Percentiles rank a stretch among this genome's conserved stretches.
Evolutionary conservation across 2,329 filamentous ascomycete species (phyloP).

Genomic region (Neurospora sp.): DNA sequence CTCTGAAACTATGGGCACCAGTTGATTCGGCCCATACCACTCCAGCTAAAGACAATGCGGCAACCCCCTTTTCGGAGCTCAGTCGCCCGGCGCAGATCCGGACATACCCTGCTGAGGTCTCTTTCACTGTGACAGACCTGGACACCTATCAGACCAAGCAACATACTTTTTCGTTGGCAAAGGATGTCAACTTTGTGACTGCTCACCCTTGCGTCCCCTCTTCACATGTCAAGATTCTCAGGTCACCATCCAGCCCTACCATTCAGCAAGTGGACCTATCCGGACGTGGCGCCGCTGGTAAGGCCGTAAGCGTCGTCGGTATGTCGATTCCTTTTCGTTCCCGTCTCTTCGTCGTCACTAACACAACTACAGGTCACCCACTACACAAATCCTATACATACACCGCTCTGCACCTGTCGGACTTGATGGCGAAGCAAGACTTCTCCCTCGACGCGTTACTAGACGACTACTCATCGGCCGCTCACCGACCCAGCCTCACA

Average conservation of each 20-base stretch:
- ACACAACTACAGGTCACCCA: conserved; percentile 40
- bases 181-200: conserved; percentile 56
- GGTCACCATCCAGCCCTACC: conserved; percentile 49
- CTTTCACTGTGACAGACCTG: conserved; percentile 33
- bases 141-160: conserved; percentile 29
- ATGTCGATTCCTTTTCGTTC: conserved; percentile 15
- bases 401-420: conserved; percentile 47
- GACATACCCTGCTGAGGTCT: conserved; percentile 30
- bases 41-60: conserved; percentile 31
- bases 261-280: conserved; percentile 47
- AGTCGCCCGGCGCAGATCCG: conserved; percentile 23
- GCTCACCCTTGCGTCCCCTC: conserved; percentile 55
- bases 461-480: conserved; percentile 22
- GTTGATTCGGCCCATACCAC: conserved; percentile 35
- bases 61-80: conserved; percentile 28
- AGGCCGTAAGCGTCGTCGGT: conserved; percentile 34
- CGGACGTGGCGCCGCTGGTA: conserved; percentile 33
- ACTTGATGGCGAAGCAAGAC: conserved; percentile 39
- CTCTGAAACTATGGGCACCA: conserved; percentile 38
- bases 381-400: conserved; percentile 55
- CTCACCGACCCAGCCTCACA: conserved; percentile 23
- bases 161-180: conserved; percentile 36
- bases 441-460: conserved; percentile 39
- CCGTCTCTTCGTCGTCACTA: neutral
- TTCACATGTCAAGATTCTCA: conserved; percentile 45